A percentile compares a stretch with the other conserved stretches of the same genome.
Conservation (phyloP, 78 protist genomes). For the Trichosphaerium sp. region DNA sequence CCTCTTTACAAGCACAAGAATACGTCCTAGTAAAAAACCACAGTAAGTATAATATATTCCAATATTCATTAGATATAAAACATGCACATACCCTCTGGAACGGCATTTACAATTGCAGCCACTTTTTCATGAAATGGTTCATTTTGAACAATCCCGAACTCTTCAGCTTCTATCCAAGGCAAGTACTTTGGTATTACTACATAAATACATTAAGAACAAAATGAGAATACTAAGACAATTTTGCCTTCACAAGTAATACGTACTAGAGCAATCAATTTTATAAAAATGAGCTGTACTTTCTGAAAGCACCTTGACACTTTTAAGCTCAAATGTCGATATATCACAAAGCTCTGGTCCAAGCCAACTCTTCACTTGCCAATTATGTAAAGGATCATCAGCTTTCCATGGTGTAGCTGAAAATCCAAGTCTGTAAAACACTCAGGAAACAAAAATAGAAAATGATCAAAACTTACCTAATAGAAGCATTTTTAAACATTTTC, state of each 20-base stretch:
- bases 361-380: conserved; percentile 3
- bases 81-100: conserved; percentile 30
- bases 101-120: conserved; percentile 11
- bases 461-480: too few relatives aligned
- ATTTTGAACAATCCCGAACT: conserved; percentile 4
- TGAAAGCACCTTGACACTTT: conserved; percentile 10
- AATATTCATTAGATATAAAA: conserved; percentile 19
- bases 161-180: not conserved
- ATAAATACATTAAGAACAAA: conserved; percentile 31
- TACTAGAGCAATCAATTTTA: not conserved
- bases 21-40: too few relatives aligned
- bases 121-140: conserved; percentile 23
- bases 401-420: conserved; percentile 42
- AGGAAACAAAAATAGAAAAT: too few relatives aligned
- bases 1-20: too few relatives aligned
- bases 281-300: not conserved
- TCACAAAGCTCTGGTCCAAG: conserved; percentile 38
- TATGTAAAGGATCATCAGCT: conserved; percentile 22
- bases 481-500: conserved; percentile 23
- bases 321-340: conserved; percentile 14
- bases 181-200: not conserved
- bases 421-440: too few relatives aligned
- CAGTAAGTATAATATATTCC: too few relatives aligned
- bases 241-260: not conserved
- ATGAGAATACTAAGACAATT: conserved; percentile 7